phyloP scores from a whole-genome alignment of 768 basidiomycete genomes.

The Kwoniella dejecticola region DNA sequence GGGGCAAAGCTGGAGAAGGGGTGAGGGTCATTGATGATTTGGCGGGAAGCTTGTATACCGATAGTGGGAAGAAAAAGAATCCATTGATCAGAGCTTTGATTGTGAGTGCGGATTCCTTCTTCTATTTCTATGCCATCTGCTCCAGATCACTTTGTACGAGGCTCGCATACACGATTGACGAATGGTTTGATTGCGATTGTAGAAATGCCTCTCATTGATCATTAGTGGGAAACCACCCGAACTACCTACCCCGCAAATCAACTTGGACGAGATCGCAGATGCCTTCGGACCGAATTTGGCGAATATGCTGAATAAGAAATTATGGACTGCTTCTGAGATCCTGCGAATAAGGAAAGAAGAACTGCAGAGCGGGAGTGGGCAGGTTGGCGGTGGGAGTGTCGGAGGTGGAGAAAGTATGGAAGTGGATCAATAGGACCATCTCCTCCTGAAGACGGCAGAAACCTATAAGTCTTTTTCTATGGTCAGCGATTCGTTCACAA shows the following conservation, averaged over 20 bases:
- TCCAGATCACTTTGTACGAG: not conserved
- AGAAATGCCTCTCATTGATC: slow-evolving; percentile 14
- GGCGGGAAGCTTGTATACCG: slow-evolving; percentile 39
- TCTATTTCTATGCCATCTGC: too few species aligned
- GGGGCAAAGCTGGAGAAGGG: slow-evolving; percentile 39
- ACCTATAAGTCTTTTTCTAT: too few species aligned
- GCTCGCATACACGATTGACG: not conserved
- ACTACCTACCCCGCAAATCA: slow-evolving; percentile 6
- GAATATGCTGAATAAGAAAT: slow-evolving; percentile 32
- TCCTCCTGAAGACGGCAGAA: too few species aligned
- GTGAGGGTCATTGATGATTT: slow-evolving; percentile 51
- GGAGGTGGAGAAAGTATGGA: slow-evolving; percentile 14
- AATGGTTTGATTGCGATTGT: not conserved
- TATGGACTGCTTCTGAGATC: slow-evolving; percentile 38
- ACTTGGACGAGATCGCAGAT: slow-evolving; percentile 20
- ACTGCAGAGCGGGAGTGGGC: slow-evolving; percentile 5
- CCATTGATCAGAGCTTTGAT: slow-evolving; percentile 37
- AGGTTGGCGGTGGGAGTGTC: not conserved
- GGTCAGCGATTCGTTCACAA: too few species aligned
- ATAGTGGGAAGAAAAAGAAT: slow-evolving; percentile 26
- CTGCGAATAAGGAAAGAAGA: slow-evolving; percentile 22
- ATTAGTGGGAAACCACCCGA: slow-evolving; percentile 27
- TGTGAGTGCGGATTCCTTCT: slow-evolving; percentile 21
- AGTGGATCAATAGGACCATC: slow-evolving; percentile 7
- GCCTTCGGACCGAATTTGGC: slow-evolving; percentile 35